phyloP scores from a whole-genome alignment of 495 filamentous ascomycete species.

The Xylaria curta region DNA sequence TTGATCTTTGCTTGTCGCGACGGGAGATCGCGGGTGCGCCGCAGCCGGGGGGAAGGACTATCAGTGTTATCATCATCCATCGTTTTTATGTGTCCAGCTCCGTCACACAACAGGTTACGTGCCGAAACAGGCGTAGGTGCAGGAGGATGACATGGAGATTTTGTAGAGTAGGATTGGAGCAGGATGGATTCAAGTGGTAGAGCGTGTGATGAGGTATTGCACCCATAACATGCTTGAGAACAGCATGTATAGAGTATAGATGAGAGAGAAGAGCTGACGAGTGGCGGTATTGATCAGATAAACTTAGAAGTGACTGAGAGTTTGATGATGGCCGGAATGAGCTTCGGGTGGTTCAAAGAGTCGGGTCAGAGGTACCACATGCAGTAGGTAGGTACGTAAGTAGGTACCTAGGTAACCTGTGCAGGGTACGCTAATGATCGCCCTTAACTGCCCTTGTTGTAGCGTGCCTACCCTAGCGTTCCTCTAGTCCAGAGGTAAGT shows the following conservation, averaged over 20 bases:
- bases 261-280: neutral
- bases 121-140: neutral
- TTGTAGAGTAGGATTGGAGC: neutral
- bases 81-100: neutral
- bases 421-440: neutral
- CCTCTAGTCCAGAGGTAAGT: neutral
- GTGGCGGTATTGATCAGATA: neutral
- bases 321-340: neutral
- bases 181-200: neutral
- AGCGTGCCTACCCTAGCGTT: neutral
- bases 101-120: conserved; percentile 19
- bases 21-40: conserved; percentile 33
- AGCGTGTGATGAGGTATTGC: neutral
- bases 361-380: neutral
- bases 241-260: neutral
- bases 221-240: neutral
- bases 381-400: neutral
- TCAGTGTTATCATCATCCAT: conserved; percentile 25
- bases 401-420: neutral
- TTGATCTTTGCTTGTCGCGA: conserved; percentile 36
- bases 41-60: conserved; percentile 13
- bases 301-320: neutral
- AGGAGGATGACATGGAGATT: conserved; percentile 6
- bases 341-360: conserved; percentile 2
- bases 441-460: neutral